Evolutionary conservation across 2,329 filamentous ascomycete species (phyloP), one percentile per base, ranked within the genome.

Genomic region (Chaetomiaceae sp.): DNA sequence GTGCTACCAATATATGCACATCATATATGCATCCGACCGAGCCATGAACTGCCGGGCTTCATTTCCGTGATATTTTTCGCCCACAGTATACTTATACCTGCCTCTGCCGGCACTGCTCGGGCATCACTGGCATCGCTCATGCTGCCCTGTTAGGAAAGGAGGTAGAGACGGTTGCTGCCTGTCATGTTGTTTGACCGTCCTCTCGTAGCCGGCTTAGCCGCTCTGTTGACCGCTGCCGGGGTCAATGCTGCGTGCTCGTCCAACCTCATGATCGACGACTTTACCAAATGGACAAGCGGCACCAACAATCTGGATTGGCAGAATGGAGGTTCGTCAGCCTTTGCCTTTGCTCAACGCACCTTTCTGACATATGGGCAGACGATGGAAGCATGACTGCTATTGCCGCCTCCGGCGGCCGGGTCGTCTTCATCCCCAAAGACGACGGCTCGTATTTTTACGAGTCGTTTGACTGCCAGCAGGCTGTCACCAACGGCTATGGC

Each of bases 381-480:
- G 78, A 81, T 66, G 72, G 67, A 3, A 58, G 53, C 48, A 64
- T 65, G 61, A 67, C 66, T 5, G 64, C 57, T 64, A 72, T 62
- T 63, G 75, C 63, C 40, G 72, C 68, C 30, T 66, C 67, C 13
- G 66, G 66, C 13, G 73, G 73, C 42, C 71, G 75, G 27, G 70
- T 80, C 20, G 72, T 71, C 7, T 77, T 81, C 65, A 75, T 71
- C n/a, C 74, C 75, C 29, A 75, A 72, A 55, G 61, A 68, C 14
- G 61, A 59, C 23, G 49, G 40, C 27, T 74, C 76, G 11, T 81
- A 81, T 66, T 80, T 78, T 57, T 80, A 80, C 61, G 77, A 79
- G 62, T 75, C 72, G 1, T 74, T 81, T 49, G 60, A 66, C 0
- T 81, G 78, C 65, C 69, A 75, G 59, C 66, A 69, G 34, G 71